Conservation (phyloP, 208 protist genomes). For the Leishmania tropica region DNA sequence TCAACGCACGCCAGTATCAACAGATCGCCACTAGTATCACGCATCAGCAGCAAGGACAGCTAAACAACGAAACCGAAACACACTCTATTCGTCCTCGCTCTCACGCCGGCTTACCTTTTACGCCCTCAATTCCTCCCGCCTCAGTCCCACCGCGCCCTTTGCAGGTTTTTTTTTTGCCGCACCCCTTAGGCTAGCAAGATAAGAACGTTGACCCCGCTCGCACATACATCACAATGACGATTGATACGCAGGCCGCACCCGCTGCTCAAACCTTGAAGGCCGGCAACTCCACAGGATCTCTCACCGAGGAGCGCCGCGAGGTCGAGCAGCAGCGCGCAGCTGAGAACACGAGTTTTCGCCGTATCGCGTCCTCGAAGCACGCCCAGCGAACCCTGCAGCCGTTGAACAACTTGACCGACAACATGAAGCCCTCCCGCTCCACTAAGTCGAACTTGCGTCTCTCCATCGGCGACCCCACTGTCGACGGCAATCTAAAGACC, state of each 20-base stretch:
- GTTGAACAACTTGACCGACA: constrained; percentile 83
- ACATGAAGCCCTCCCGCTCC: constrained; percentile 70
- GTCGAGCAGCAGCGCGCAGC: constrained; percentile 21
- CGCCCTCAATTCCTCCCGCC: not conserved
- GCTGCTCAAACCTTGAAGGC: constrained; percentile 13
- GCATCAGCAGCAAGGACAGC: not conserved
- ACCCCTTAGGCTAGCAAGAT: not conserved
- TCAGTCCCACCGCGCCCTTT: not conserved
- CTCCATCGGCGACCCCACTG: constrained; percentile 77
- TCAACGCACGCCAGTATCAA: not conserved
- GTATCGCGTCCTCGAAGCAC: constrained; percentile 37
- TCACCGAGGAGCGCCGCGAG: constrained; percentile 16
- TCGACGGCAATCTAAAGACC: constrained; percentile 74
- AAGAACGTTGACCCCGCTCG: not conserved
- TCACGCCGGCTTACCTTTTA: not conserved
- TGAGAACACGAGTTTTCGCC: constrained; percentile 25
- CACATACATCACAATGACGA: constrained; percentile 10
- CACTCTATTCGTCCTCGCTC: not conserved
- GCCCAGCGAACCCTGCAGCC: constrained; percentile 76
- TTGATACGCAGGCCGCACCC: constrained; percentile 15
- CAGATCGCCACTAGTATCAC: not conserved
- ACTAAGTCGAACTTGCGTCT: constrained; percentile 46
- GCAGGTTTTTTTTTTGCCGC: not conserved
- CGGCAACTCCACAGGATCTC: constrained; percentile 2
- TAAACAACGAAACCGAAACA: not conserved